Evolutionary conservation across 306 rosid genomes (phyloP).

Genomic region (Ormosia emarginata): DNA sequence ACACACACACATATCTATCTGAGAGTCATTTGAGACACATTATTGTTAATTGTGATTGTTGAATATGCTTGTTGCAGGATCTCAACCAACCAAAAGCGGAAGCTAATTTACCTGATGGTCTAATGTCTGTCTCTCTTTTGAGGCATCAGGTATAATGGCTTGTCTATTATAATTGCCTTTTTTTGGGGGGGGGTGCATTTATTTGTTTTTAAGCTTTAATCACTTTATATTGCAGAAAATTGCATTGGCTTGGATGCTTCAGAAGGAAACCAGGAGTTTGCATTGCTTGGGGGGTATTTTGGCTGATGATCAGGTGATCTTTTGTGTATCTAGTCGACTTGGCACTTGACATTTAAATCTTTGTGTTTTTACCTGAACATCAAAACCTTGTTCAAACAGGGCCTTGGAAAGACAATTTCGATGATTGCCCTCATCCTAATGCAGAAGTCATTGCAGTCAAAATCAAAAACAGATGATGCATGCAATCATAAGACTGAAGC

Average conservation of each 20-base stretch:
- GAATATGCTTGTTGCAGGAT: constrained; percentile 64
- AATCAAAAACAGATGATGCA: constrained; percentile 57
- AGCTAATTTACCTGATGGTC: constrained; percentile 66
- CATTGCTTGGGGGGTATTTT: constrained; percentile 97
- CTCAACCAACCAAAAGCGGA: constrained; percentile 78
- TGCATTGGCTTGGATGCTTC: constrained; percentile 96
- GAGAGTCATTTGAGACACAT: not conserved
- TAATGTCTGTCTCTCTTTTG: constrained; percentile 80
- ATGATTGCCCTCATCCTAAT: constrained; percentile 89
- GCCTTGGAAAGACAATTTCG: constrained; percentile 96
- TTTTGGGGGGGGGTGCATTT: not conserved
- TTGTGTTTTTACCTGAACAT: constrained; percentile 12
- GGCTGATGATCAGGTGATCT: constrained; percentile 95
- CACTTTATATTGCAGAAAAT: constrained; percentile 63
- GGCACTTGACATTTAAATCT: not conserved
- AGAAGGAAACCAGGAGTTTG: constrained; percentile 88
- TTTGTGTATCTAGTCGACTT: not conserved
- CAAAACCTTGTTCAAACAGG: constrained; percentile 53
- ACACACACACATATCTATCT: not conserved
- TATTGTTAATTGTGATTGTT: constrained; percentile 1
- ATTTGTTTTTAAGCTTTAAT: constrained; percentile 14
- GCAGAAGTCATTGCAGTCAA: constrained; percentile 63
- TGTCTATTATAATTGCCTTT: constrained; percentile 5
- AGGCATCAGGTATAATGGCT: constrained; percentile 80
- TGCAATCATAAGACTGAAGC: constrained; percentile 66